These are phyloP conservation scores for Talaromyces atroroseus DNA, from an alignment of 2,329 filamentous ascomycete genomes.

Conservation along the genomic window DNA sequence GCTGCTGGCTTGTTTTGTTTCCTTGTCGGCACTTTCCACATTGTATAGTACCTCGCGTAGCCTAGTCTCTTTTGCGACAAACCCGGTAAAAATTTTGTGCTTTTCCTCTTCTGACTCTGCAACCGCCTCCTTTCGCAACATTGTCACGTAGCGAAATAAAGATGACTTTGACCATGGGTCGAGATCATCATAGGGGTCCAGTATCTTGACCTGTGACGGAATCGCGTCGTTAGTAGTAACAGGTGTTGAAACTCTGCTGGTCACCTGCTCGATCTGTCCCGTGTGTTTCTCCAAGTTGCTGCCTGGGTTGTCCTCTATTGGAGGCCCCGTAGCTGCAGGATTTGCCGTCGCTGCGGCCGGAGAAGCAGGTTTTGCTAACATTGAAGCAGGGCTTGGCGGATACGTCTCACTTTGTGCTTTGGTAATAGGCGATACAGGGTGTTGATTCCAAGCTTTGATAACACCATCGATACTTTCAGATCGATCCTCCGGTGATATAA, in stretches of 20 bases:
- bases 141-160: slow-evolving; percentile 49
- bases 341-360: slow-evolving; percentile 8
- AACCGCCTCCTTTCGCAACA: slow-evolving; percentile 49
- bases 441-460: slow-evolving; percentile 39
- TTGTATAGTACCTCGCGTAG: slow-evolving; percentile 46
- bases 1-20: slow-evolving; percentile 9
- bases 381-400: slow-evolving; percentile 11
- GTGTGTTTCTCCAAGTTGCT: background rate
- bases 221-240: slow-evolving; percentile 13
- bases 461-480: slow-evolving; percentile 40
- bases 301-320: background rate
- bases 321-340: background rate
- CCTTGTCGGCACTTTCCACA: slow-evolving; percentile 30
- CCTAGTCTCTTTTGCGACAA: slow-evolving; percentile 44
- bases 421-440: slow-evolving; percentile 25
- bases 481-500: slow-evolving; percentile 21
- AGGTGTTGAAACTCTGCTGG: slow-evolving; percentile 7
- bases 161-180: slow-evolving; percentile 54
- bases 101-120: slow-evolving; percentile 47
- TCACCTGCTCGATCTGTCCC: background rate
- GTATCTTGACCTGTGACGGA: slow-evolving; percentile 17
- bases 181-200: slow-evolving; percentile 48
- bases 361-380: slow-evolving; percentile 12
- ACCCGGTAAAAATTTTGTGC: slow-evolving; percentile 49
- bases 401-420: slow-evolving; percentile 15